Base-by-base conservation (phyloP, 495 filamentous ascomycete species). In the Bacidia gigantensis region DNA sequence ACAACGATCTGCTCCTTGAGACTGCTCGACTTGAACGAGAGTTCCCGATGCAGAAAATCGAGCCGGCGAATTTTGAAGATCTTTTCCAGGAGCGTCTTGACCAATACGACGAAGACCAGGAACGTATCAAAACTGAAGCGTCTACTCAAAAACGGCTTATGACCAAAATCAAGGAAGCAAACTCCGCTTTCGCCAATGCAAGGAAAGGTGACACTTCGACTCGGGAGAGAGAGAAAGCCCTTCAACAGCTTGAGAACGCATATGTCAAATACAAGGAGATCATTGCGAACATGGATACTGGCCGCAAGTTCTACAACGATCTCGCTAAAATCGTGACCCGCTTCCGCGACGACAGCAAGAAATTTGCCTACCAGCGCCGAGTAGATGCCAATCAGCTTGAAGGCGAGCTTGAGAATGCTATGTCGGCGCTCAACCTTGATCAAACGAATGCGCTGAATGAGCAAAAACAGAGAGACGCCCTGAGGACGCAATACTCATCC, bases 261-360 rank as follows among this genome's bases (percentile, higher is more conserved):
- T 95, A 93, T 62, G 75, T 86, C 65, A 92, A 88, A 67, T 96
- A 96, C 67, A 93, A 92, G 65, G 89, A 98, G 64, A 83, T 96
- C 49, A 79, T 93, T 40, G 84, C 76, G 40, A 93, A 97, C 60
- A 68, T 95, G 0, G 87, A 96, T 50, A 84, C 83, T 0, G 92
- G 87, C 1, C 69, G 90, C 40, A 95, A 94, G 59, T 98, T 98
- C 64, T 98, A 97, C 69, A 97, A 98, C 61, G 89, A 96, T 60
- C 75, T 98, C 1, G 84, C 80, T 39, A 85, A 83, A 64, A 89
- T 95, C 41, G 80, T 95, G 1, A 79, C 72, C 10, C 73, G 82
- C 22, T 87, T 87, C 56, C 74, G 86, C 20, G 89, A 93, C 54
- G 86, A 85, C 32, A 81, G 75, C 29, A 82, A 82, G 58, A 76